These are phyloP conservation scores for Ramalina intermedia DNA, from an alignment of 495 filamentous ascomycete genomes.

Conservation along the genomic window DNA sequence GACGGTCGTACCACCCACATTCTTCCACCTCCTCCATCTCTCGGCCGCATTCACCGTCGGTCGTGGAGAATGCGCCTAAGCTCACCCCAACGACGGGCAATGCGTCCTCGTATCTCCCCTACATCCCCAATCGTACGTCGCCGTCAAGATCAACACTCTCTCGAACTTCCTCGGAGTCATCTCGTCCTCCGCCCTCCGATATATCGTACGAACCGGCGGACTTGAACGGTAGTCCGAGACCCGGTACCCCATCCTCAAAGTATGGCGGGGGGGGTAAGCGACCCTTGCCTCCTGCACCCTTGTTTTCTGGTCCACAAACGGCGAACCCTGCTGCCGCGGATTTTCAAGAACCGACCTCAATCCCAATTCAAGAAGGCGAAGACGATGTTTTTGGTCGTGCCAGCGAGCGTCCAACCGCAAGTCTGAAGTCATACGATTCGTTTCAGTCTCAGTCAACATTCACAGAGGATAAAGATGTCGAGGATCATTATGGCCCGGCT, in stretches of 20 bases:
- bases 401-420: slow-evolving; percentile 25
- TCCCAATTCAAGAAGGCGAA: slow-evolving; percentile 36
- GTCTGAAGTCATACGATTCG: slow-evolving; percentile 39
- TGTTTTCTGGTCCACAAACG: slow-evolving; percentile 44
- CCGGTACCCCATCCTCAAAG: slow-evolving; percentile 74
- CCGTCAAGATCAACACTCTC: slow-evolving; percentile 57
- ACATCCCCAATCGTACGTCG: slow-evolving; percentile 38
- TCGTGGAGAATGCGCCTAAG: slow-evolving; percentile 36
- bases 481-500: slow-evolving; percentile 68
- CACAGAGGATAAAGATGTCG: slow-evolving; percentile 34
- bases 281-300: slow-evolving; percentile 80
- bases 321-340: slow-evolving; percentile 32
- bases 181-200: slow-evolving; percentile 51
- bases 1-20: slow-evolving; percentile 10
- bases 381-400: slow-evolving; percentile 63
- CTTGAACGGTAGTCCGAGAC: slow-evolving; percentile 76
- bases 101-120: slow-evolving; percentile 35
- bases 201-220: slow-evolving; percentile 72
- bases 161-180: slow-evolving; percentile 46
- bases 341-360: slow-evolving; percentile 28
- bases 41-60: slow-evolving; percentile 37
- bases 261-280: slow-evolving; percentile 75
- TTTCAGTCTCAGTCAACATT: slow-evolving; percentile 58
- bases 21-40: slow-evolving; percentile 15
- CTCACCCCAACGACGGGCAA: slow-evolving; percentile 42